Conservation (phyloP, 2,329 filamentous ascomycete species). For the Proliferodiscus dingleyae region DNA sequence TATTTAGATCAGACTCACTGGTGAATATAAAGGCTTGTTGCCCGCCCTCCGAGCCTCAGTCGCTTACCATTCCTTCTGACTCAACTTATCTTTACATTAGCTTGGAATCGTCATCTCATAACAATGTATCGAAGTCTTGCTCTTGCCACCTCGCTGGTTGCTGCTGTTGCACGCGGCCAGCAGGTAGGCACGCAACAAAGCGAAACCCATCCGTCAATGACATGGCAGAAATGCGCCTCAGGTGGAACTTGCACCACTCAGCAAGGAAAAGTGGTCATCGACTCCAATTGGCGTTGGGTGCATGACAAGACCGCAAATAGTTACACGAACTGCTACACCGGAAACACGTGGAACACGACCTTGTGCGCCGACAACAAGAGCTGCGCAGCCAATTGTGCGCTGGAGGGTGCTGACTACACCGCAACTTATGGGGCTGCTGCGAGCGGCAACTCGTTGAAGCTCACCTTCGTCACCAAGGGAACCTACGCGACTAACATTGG, state of each 20-base stretch:
- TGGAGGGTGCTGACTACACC: slow-evolving; percentile 50
- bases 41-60: background rate
- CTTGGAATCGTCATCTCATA: background rate
- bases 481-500: slow-evolving; percentile 42
- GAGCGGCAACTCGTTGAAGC: slow-evolving; percentile 45
- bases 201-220: slow-evolving; percentile 49
- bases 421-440: slow-evolving; percentile 51
- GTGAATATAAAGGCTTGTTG: background rate
- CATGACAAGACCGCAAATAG: slow-evolving; percentile 34
- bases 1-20: background rate
- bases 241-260: slow-evolving; percentile 43
- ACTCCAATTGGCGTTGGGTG: slow-evolving; percentile 56
- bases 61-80: background rate
- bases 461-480: slow-evolving; percentile 53
- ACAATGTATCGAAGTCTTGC: slow-evolving; percentile 31
- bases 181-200: slow-evolving; percentile 41
- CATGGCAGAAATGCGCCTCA: slow-evolving; percentile 46
- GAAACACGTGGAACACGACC: slow-evolving; percentile 39
- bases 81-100: background rate
- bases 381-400: slow-evolving; percentile 46
- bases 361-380: slow-evolving; percentile 39
- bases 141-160: slow-evolving; percentile 38
- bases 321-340: slow-evolving; percentile 36
- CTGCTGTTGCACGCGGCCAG: slow-evolving; percentile 41
- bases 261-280: slow-evolving; percentile 45